Conservation (phyloP, 2,329 filamentous ascomycete species). For the Aureobasidium sp. region DNA sequence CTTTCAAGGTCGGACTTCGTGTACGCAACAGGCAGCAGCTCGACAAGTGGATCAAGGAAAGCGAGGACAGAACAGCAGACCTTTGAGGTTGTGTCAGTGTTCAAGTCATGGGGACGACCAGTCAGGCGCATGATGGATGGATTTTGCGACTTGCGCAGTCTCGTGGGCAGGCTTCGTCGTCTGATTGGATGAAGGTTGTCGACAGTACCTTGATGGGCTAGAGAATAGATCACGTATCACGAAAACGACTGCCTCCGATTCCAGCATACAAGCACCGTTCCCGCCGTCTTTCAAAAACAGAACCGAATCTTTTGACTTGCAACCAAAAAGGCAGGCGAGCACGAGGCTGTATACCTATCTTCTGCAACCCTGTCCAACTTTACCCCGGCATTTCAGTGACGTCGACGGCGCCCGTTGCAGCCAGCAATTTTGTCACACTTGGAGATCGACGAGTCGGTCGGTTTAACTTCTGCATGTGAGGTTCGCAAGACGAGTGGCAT, state of each 20-base stretch:
- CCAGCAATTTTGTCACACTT: background rate
- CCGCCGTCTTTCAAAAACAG: background rate
- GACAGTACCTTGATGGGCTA: conserved; percentile 1
- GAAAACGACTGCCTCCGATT: background rate
- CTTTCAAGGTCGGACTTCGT: conserved; percentile 44
- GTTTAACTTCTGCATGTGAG: conserved; percentile 5
- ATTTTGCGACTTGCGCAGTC: background rate
- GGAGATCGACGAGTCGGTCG: background rate
- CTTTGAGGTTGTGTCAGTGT: conserved; percentile 23
- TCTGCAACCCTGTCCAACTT: background rate
- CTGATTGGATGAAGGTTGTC: background rate
- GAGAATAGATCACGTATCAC: background rate
- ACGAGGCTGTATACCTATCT: background rate
- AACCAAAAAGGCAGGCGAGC: background rate
- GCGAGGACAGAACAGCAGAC: conserved; percentile 40
- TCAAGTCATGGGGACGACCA: background rate
- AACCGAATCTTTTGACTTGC: background rate
- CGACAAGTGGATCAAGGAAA: conserved; percentile 42
- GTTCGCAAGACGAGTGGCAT: background rate
- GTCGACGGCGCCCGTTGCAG: conserved; percentile 4
- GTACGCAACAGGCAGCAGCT: conserved; percentile 36
- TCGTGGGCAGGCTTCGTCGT: background rate
- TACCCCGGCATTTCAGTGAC: background rate
- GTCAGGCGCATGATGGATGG: background rate
- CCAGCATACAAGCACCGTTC: background rate